Evolutionary conservation across 331 rosid species (phyloP).

Genomic region (Prunus yedoensis): DNA sequence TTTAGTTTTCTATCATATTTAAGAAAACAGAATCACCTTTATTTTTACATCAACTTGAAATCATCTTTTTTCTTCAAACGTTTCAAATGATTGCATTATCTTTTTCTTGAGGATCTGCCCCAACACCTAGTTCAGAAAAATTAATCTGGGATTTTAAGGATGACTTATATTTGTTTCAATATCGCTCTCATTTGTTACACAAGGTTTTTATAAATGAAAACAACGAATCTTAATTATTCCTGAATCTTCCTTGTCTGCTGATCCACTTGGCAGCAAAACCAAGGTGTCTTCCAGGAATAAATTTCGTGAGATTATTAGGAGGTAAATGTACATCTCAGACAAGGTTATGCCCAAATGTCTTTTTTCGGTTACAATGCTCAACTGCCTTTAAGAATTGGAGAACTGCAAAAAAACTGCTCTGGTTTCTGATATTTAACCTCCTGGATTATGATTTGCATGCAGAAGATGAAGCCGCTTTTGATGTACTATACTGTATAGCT

Average conservation of each 20-base stretch:
- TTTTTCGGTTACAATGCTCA: not conserved
- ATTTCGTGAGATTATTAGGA: conserved; percentile 79
- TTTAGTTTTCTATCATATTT: too few relatives aligned
- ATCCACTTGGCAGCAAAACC: conserved; percentile 61
- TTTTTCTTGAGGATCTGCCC: not conserved
- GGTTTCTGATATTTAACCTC: not conserved
- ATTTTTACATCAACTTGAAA: too few relatives aligned
- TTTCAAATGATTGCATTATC: not conserved
- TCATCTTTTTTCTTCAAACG: not conserved
- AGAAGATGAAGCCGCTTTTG: conserved; percentile 91
- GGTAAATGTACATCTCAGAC: conserved; percentile 42
- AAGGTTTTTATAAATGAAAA: not conserved
- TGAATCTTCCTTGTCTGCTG: conserved; percentile 11
- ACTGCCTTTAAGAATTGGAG: not conserved
- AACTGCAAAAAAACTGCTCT: not conserved
- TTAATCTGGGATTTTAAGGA: not conserved
- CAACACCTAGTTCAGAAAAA: not conserved
- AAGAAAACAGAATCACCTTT: too few relatives aligned
- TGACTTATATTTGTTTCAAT: not conserved
- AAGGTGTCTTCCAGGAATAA: conserved; percentile 73
- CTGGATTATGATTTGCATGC: conserved; percentile 27
- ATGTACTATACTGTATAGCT: conserved; percentile 79
- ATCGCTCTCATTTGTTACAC: not conserved
- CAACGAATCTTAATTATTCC: conserved; percentile 17
- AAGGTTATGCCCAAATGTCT: not conserved